phyloP scores from a whole-genome alignment of 2,329 filamentous ascomycete species.

The Akanthomyces dipterigenus region DNA sequence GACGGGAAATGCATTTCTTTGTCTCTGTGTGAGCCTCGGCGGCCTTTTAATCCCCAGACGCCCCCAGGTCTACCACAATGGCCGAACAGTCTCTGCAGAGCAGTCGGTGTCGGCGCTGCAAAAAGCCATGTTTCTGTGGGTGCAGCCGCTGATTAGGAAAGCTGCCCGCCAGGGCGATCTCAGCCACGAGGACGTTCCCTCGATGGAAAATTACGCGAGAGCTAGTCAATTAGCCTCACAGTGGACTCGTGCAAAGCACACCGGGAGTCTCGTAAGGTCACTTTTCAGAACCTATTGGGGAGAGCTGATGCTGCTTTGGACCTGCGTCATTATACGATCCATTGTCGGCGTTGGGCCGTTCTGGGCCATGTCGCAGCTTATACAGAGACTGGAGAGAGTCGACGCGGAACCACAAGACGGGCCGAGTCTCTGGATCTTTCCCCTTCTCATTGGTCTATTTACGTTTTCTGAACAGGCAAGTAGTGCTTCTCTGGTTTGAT shows the following conservation, averaged over 20 bases:
- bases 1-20: conserved; percentile 34
- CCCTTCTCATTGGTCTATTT: conserved; percentile 47
- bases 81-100: neutral
- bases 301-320: neutral
- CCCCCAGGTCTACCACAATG: conserved; percentile 15
- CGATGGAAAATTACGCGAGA: neutral
- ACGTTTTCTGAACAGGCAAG: conserved; percentile 55
- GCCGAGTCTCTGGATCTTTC: conserved; percentile 26
- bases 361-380: conserved; percentile 8
- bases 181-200: neutral
- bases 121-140: neutral
- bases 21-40: conserved; percentile 37
- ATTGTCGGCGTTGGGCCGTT: conserved; percentile 2
- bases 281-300: neutral
- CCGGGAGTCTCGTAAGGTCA: neutral
- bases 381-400: neutral
- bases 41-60: conserved; percentile 37
- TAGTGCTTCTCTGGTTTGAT: conserved; percentile 55
- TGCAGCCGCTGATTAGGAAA: neutral
- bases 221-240: neutral
- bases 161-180: neutral
- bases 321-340: neutral
- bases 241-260: neutral
- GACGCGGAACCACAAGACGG: neutral
- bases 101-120: neutral